These are phyloP conservation scores for Cotoneaster glaucophyllus DNA, from an alignment of 306 rosid genomes.

Conservation along the genomic window DNA sequence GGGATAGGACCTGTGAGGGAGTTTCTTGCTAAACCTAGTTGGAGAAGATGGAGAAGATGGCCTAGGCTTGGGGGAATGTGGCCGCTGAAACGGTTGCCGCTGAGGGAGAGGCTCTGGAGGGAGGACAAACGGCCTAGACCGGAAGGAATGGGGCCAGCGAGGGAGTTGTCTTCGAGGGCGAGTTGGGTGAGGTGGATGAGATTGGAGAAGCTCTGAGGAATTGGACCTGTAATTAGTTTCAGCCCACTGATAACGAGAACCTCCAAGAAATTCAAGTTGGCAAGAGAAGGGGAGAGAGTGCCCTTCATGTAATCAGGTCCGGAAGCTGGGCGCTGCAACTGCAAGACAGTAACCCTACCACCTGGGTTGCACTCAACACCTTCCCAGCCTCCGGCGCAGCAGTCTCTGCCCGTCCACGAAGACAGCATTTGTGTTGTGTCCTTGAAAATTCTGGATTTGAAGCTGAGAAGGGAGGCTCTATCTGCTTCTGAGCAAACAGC, in stretches of 20 bases:
- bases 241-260: conserved; percentile 69
- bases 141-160: conserved; percentile 72
- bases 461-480: conserved; percentile 76
- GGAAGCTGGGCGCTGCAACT: conserved; percentile 60
- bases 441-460: conserved; percentile 56
- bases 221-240: conserved; percentile 69
- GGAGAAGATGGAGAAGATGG: conserved; percentile 45
- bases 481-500: conserved; percentile 67
- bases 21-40: conserved; percentile 66
- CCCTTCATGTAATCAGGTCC: conserved; percentile 67
- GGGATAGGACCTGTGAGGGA: conserved; percentile 64
- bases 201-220: conserved; percentile 68
- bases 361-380: conserved; percentile 73
- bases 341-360: conserved; percentile 71
- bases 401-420: conserved; percentile 67
- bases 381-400: conserved; percentile 95
- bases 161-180: conserved; percentile 65
- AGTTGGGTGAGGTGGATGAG: conserved; percentile 66
- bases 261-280: conserved; percentile 70
- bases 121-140: conserved; percentile 56
- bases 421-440: conserved; percentile 73
- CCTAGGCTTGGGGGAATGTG: conserved; percentile 70
- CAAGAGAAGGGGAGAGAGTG: conserved; percentile 68
- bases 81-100: conserved; percentile 73
- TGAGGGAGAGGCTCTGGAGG: conserved; percentile 62